Evolutionary conservation across 2,329 filamentous ascomycete genomes (phyloP).

Genomic region (Phoma sp.): DNA sequence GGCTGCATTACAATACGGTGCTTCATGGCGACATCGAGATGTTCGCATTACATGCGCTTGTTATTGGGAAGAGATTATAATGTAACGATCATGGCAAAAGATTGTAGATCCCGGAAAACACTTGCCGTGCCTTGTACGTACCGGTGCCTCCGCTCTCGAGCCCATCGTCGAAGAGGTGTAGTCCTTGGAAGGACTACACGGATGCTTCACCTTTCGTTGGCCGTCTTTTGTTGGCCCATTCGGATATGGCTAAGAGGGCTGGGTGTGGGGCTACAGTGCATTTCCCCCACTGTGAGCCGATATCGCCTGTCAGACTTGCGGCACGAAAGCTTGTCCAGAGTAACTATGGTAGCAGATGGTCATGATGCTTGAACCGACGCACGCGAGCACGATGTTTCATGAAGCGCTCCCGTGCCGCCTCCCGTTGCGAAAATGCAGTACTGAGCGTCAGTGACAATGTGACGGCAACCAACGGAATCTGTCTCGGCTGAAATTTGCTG

Average conservation of each 20-base stretch:
- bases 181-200: no score
- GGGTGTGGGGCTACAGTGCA: background rate
- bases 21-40: no score
- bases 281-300: slow-evolving; percentile 17
- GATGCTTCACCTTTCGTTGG: no score
- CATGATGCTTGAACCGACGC: slow-evolving; percentile 20
- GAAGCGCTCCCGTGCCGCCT: slow-evolving; percentile 22
- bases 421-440: background rate
- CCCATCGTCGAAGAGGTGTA: no score
- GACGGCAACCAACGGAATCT: slow-evolving; percentile 2
- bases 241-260: background rate
- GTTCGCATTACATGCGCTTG: no score
- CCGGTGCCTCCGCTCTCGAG: no score
- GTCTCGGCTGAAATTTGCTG: background rate
- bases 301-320: slow-evolving; percentile 12
- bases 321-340: slow-evolving; percentile 24
- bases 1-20: no score
- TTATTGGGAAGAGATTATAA: no score
- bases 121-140: no score
- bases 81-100: no score
- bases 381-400: slow-evolving; percentile 25
- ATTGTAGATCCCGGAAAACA: no score
- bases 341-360: slow-evolving; percentile 24
- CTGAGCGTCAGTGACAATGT: slow-evolving; percentile 2
- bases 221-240: background rate